phyloP scores from a whole-genome alignment of 2,329 filamentous ascomycete species.

The Penicillium capsulatum region DNA sequence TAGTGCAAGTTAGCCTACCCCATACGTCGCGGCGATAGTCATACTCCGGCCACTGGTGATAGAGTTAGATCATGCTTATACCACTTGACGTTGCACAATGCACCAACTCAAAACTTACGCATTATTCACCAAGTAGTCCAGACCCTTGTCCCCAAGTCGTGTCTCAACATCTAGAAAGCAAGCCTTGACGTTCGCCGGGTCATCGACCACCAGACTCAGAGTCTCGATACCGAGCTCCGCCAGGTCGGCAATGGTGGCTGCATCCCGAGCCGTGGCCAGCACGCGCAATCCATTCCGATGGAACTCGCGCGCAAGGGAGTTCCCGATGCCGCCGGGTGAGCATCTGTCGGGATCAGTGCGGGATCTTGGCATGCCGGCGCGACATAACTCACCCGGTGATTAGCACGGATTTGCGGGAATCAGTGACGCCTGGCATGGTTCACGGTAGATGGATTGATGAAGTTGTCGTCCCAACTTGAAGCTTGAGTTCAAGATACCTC shows the following conservation, averaged over 20 bases:
- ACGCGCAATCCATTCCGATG: constrained; percentile 51
- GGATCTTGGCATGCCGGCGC: background rate
- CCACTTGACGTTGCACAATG: no score
- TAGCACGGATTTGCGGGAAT: constrained; percentile 38
- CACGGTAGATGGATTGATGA: background rate
- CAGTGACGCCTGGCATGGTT: constrained; percentile 24
- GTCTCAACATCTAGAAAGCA: constrained; percentile 47
- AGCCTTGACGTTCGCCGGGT: constrained; percentile 45
- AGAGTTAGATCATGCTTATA: no score
- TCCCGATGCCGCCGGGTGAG: constrained; percentile 54
- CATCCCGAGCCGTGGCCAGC: constrained; percentile 55
- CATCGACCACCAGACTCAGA: constrained; percentile 52
- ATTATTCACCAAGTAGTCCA: constrained; percentile 59
- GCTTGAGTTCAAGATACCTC: constrained; percentile 9
- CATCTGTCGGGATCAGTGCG: constrained; percentile 21
- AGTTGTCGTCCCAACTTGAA: no score
- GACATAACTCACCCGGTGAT: constrained; percentile 38
- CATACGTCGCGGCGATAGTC: constrained; percentile 6
- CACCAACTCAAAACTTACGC: no score
- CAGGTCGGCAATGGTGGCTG: constrained; percentile 48
- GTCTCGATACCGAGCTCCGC: constrained; percentile 52
- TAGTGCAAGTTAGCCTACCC: constrained; percentile 16
- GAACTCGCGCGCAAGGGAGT: constrained; percentile 57
- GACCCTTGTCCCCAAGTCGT: constrained; percentile 45
- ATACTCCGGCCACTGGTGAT: constrained; percentile 31